These are phyloP conservation scores for Coemansia sp. DNA, from an alignment of 192 early-diverging fungal species.

Conservation along the genomic window DNA sequence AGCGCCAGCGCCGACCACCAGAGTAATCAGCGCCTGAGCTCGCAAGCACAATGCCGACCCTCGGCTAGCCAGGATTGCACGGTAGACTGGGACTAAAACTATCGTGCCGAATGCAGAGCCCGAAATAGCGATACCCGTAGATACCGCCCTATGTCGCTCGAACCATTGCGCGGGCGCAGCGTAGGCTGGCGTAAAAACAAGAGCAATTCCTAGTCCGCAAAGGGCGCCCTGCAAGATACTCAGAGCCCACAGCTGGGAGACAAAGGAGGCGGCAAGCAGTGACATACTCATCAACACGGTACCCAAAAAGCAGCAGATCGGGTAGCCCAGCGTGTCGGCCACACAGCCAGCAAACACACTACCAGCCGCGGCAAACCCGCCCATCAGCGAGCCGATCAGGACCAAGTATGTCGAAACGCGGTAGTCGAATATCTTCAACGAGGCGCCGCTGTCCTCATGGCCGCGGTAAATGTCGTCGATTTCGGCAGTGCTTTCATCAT, in stretches of 20 bases:
- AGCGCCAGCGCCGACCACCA: conserved; percentile 16
- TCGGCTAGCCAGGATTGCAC: conserved; percentile 37
- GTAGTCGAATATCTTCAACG: not conserved
- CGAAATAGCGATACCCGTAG: conserved; percentile 51
- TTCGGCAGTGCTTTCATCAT: conserved; percentile 2
- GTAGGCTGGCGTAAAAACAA: conserved; percentile 57
- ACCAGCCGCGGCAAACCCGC: conserved; percentile 22
- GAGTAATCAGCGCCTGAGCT: conserved; percentile 32
- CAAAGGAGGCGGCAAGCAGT: conserved; percentile 59
- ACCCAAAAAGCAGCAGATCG: conserved; percentile 29
- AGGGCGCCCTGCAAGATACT: conserved; percentile 66
- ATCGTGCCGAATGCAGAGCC: conserved; percentile 57
- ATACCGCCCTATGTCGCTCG: conserved; percentile 50
- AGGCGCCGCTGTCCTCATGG: not conserved
- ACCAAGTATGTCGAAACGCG: conserved; percentile 18
- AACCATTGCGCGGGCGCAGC: conserved; percentile 61
- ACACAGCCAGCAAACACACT: conserved; percentile 29
- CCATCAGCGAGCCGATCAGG: conserved; percentile 41
- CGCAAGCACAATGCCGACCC: conserved; percentile 41
- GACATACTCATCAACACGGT: conserved; percentile 46
- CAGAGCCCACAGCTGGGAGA: conserved; percentile 59
- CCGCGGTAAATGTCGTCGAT: conserved; percentile 11
- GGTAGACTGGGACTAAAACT: conserved; percentile 40
- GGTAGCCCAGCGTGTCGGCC: conserved; percentile 21
- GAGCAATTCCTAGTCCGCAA: conserved; percentile 51